Conservation (phyloP, 805 yeast species). For the Candida maltosa region DNA sequence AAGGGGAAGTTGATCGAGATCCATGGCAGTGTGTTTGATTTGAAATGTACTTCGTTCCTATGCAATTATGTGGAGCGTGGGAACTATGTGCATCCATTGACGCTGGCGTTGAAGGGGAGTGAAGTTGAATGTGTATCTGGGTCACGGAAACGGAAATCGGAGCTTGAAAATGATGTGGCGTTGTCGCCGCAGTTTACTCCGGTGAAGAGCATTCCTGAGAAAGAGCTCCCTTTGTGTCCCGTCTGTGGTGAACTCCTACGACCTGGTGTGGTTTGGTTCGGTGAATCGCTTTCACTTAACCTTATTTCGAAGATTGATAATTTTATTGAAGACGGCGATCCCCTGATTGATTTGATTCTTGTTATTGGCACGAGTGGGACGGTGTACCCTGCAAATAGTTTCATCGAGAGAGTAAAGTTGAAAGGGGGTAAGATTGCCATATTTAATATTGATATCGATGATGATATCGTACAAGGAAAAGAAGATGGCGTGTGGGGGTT, state of each 20-base stretch:
- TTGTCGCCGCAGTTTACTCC: slow-evolving; percentile 47
- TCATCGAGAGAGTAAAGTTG: slow-evolving; percentile 69
- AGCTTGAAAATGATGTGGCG: slow-evolving; percentile 7
- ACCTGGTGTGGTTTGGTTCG: slow-evolving; percentile 95
- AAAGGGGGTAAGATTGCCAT: slow-evolving; percentile 83
- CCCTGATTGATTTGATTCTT: slow-evolving; percentile 63
- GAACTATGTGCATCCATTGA: slow-evolving; percentile 57
- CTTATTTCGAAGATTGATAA: slow-evolving; percentile 67
- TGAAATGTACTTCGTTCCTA: slow-evolving; percentile 71
- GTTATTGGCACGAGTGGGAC: slow-evolving; percentile 85
- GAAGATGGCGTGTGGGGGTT: slow-evolving; percentile 62
- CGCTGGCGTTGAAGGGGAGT: slow-evolving; percentile 45
- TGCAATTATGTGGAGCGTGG: slow-evolving; percentile 61
- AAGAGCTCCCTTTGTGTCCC: slow-evolving; percentile 74
- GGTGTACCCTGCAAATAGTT: slow-evolving; percentile 91
- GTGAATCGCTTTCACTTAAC: slow-evolving; percentile 74
- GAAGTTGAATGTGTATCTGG: slow-evolving; percentile 30
- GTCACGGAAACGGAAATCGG: slow-evolving; percentile 10
- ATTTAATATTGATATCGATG: slow-evolving; percentile 68
- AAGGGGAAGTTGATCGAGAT: slow-evolving; percentile 54
- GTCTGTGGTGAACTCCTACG: slow-evolving; percentile 65
- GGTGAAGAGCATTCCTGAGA: slow-evolving; percentile 43
- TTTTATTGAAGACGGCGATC: slow-evolving; percentile 49
- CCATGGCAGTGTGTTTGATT: slow-evolving; percentile 75
- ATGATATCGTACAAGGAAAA: slow-evolving; percentile 37